Percentiles rank a stretch among this genome's conserved stretches.
phyloP scores from a whole-genome alignment of 2,329 filamentous ascomycete species.

The Tolypocladium paradoxum region DNA sequence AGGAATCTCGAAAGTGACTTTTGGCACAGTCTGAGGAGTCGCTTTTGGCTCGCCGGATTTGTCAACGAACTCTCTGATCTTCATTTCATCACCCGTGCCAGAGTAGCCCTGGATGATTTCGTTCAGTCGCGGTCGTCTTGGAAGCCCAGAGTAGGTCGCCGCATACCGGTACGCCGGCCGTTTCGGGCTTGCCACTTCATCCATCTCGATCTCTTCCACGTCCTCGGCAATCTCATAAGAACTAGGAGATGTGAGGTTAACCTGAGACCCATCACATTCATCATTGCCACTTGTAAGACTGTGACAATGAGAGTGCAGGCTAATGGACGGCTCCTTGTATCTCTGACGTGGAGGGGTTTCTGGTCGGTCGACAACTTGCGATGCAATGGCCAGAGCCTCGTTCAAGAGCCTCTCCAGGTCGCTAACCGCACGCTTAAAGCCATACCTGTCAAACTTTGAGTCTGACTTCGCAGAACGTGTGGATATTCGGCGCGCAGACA shows the following conservation, averaged over 20 bases:
- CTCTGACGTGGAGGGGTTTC: conserved; percentile 8
- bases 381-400: conserved; percentile 33
- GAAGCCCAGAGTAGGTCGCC: conserved; percentile 11
- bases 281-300: background rate
- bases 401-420: conserved; percentile 35
- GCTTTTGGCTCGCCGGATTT: background rate
- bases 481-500: conserved; percentile 9
- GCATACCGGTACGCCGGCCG: conserved; percentile 13
- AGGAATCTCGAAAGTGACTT: conserved; percentile 4
- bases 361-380: conserved; percentile 24
- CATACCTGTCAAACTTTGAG: conserved; percentile 12
- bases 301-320: conserved; percentile 4
- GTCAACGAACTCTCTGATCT: conserved; percentile 1
- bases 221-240: conserved; percentile 5
- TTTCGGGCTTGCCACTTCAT: background rate
- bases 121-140: conserved; percentile 13
- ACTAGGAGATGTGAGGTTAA: conserved; percentile 1
- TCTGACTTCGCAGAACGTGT: conserved; percentile 10
- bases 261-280: background rate
- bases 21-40: background rate
- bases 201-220: conserved; percentile 3
- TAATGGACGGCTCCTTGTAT: conserved; percentile 7
- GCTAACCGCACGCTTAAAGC: conserved; percentile 25
- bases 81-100: conserved; percentile 3
- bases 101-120: conserved; percentile 17